Evolutionary conservation across 2,329 filamentous ascomycete species (phyloP), one percentile per base, ranked within the genome.

Genomic region (Akanthomyces lecanii): DNA sequence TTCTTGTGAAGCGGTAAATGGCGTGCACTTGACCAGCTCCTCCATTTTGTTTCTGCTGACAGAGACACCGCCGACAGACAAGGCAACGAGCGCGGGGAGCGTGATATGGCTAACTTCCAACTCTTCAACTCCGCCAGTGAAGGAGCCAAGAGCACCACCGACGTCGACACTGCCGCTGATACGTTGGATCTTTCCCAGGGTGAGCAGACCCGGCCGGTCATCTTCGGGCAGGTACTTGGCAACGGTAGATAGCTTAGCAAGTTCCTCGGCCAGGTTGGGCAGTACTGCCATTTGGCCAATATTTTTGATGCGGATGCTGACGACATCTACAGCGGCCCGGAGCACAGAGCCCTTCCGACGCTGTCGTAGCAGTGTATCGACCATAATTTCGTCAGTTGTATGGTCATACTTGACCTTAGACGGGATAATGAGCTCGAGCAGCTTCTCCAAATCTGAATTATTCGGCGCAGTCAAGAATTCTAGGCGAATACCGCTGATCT

Each of bases 191-290:
- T 86, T 79, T 0, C 83, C 81, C 44, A 99, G 79, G 0, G 89
- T 92, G 44, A 99, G 79, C 23, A 98, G 79, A 0, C 95, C 95
- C 2, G 95, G 95, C 1, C 93, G 85, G 69, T 99, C 94, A 74
- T 99, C 95, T 69, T 99, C 94, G 0, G 95, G 94, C 2, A 99
- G 81, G 72, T 98, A 98, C 72, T 97, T 98, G 7, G 94, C 85
- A 30, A 99, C 92, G 0, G 88, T 93, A 0, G 92, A 91, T 5
- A 99, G 80, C 67, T 90, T 91, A 6, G 89, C 83, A 55, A 98
- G 74, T 70, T 99, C 95, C 66, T 90, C 88, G 0, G 85, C 88
- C 10, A 99, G 82, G 12, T 83, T 82, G 8, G 88, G 85, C 16
- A 99, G 79, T 48, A 85, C 84, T 11, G 84, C 79, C 18, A 97